These are phyloP conservation scores for Sindora glabra DNA, from an alignment of 306 rosid species.

Conservation along the genomic window DNA sequence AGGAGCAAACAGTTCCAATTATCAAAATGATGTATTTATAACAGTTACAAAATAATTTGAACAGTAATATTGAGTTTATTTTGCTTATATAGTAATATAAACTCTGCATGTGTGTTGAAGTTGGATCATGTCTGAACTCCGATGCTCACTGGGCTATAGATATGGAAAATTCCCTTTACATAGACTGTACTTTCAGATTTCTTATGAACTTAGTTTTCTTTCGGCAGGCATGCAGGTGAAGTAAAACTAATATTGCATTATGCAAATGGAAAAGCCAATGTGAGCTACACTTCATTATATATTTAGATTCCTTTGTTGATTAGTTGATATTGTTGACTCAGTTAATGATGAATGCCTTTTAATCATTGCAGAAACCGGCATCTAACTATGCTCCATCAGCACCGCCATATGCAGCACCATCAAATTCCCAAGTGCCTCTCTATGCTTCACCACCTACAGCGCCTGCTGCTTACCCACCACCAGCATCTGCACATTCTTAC, in stretches of 20 bases:
- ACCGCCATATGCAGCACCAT: constrained; percentile 37
- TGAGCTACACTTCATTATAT: constrained; percentile 18
- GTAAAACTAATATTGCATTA: constrained; percentile 36
- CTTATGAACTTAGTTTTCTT: background rate
- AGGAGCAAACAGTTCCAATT: no score
- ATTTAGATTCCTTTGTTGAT: background rate
- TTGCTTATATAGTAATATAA: no score
- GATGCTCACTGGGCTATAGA: no score
- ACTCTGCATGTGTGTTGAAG: no score
- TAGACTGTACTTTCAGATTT: background rate
- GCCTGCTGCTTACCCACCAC: constrained; percentile 13
- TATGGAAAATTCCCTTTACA: background rate
- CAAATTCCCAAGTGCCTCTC: constrained; percentile 14
- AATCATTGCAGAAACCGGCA: constrained; percentile 23
- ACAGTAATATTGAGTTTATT: no score
- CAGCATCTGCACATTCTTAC: background rate
- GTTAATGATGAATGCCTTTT: background rate
- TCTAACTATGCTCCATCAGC: constrained; percentile 42
- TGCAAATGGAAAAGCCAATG: constrained; percentile 17
- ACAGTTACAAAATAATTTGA: no score
- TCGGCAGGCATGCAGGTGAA: constrained; percentile 44
- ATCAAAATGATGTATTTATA: no score
- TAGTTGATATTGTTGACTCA: background rate
- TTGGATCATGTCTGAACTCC: no score
- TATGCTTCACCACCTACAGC: constrained; percentile 30